phyloP scores from a whole-genome alignment of 2,329 filamentous ascomycete genomes.

The Ophiostoma perfectum region DNA sequence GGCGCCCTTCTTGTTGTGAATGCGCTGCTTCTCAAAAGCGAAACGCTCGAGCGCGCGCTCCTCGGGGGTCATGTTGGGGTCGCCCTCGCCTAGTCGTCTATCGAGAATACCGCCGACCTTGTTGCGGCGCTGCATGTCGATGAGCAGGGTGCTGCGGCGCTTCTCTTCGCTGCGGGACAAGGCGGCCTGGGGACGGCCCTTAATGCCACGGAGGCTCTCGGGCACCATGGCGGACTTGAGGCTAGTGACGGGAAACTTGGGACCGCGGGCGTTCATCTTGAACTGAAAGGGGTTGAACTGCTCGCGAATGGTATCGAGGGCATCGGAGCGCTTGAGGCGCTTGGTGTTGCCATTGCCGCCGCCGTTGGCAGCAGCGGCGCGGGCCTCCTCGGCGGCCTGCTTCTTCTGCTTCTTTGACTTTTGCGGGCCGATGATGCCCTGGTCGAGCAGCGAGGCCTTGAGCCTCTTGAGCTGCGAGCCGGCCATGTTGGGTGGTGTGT shows the following conservation, averaged over 20 bases:
- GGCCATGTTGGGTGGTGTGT: conserved; percentile 57
- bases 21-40: conserved; percentile 75
- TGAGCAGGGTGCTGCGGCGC: conserved; percentile 76
- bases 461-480: conserved; percentile 95
- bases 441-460: conserved; percentile 82
- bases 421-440: conserved; percentile 84
- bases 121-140: conserved; percentile 82
- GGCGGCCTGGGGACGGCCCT: conserved; percentile 73
- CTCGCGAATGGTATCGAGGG: conserved; percentile 81
- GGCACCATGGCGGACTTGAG: conserved; percentile 48
- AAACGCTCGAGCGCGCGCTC: conserved; percentile 89
- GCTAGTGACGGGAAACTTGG: conserved; percentile 80
- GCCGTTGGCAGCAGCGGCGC: conserved; percentile 39
- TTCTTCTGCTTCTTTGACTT: conserved; percentile 94
- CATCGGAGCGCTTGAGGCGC: conserved; percentile 68
- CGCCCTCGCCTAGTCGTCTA: conserved; percentile 90
- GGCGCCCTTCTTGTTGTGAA: conserved; percentile 63
- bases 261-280: conserved; percentile 68
- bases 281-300: conserved; percentile 98
- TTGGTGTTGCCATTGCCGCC: conserved; percentile 53
- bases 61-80: conserved; percentile 88
- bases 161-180: conserved; percentile 85
- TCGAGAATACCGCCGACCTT: conserved; percentile 91
- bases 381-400: conserved; percentile 61
- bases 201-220: conserved; percentile 52